phyloP scores from a whole-genome alignment of 306 rosid species.

The Gynostemma pentaphyllum region DNA sequence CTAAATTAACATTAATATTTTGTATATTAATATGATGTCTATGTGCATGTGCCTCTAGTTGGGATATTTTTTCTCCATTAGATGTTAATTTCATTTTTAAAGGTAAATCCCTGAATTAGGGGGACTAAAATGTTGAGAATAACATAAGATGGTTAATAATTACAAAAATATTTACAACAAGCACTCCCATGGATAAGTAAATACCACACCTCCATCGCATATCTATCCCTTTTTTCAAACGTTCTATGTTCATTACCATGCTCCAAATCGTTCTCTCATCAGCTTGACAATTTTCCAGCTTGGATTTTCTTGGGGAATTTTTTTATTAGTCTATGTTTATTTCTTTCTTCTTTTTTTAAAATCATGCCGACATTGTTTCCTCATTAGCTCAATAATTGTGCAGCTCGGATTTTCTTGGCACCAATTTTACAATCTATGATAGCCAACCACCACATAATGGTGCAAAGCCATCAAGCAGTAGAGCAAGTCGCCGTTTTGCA shows the following conservation, averaged over 20 bases:
- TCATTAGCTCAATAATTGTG: not conserved
- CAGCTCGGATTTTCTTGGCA: slow-evolving; percentile 98
- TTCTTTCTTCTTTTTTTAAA: not conserved
- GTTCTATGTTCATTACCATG: not conserved
- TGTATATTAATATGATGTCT: too few species aligned
- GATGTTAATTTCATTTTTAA: not conserved
- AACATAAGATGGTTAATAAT: not conserved
- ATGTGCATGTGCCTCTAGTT: not conserved
- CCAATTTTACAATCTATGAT: slow-evolving; percentile 84
- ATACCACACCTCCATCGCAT: not conserved
- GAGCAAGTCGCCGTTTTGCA: slow-evolving; percentile 75
- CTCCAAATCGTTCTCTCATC: not conserved
- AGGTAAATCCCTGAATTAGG: not conserved
- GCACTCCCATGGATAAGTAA: not conserved
- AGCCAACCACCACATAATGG: slow-evolving; percentile 85
- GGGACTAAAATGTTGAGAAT: not conserved
- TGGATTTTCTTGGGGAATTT: not conserved
- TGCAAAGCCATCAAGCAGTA: slow-evolving; percentile 71
- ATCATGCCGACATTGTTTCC: not conserved
- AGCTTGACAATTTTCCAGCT: not conserved
- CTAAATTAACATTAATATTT: too few species aligned
- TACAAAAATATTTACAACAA: not conserved
- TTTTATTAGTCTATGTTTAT: not conserved
- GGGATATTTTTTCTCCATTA: not conserved
- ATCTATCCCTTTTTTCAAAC: not conserved